Base-by-base conservation (phyloP, 768 basidiomycete genomes). In the Vararia minispora region DNA sequence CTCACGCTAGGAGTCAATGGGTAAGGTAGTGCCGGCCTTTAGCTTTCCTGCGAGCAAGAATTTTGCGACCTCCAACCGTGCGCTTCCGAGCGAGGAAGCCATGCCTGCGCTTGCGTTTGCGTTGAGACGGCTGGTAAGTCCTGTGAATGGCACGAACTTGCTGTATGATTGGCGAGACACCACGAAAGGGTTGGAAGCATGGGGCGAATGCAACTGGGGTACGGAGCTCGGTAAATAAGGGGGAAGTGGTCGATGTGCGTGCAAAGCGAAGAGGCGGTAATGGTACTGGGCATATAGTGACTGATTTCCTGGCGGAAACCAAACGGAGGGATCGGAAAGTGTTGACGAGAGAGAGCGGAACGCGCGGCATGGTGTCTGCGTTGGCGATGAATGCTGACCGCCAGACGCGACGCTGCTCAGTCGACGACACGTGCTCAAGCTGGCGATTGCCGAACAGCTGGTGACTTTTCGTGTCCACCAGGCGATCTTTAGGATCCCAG, bases 51-150 rank as follows among this genome's bases (percentile, higher is more conserved):
- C 84, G 68, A 17, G 58, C 68, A 36, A 97, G 63, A 29, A 87
- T 72, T 50, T 72, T 86, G 46, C 79, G 72, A 3, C 89, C 90
- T 25, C 72, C 65, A 17, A 71, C 68, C 7, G 68, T 74, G 48
- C 70, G 69, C 57, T 81, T 76, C 42, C 91, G 64, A 0, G 80
- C 72, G 24, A 98, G 69, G 59, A 94, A 98, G 5, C 92, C 92
- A 54, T 88, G 85, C 56, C 82, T 89, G 50, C 89, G 71, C 66
- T 98, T 98, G 48, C 92, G 66, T 53, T 85, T 86, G 28, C 91
- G 72, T 58, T 94, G 90, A 0, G 85, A 89, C n/a, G 92, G 92
- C 56, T 97, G 92, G 52, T 97, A 98, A n/a, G 60, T 92, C 88
- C n/a, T 76, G 72, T 22, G 65, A 66, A 54, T 70, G 77, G 6